phyloP scores from a whole-genome alignment of 257 asterid genomes.

The Asclepias syriaca region DNA sequence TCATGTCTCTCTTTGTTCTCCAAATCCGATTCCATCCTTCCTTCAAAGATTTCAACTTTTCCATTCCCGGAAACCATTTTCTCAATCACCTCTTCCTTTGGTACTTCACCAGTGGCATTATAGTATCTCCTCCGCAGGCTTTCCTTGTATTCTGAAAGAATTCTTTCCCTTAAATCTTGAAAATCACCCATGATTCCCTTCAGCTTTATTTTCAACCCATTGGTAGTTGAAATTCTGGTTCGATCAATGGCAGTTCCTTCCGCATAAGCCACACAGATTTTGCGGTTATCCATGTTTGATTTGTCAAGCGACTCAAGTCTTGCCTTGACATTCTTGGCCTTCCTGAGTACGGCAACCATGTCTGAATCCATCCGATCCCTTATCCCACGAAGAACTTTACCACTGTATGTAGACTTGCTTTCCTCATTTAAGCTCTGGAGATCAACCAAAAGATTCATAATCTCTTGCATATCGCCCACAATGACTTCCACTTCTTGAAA shows the following conservation, averaged over 20 bases:
- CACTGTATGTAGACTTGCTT: constrained; percentile 55
- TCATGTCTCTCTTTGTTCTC: constrained; percentile 72
- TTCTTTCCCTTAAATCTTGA: constrained; percentile 53
- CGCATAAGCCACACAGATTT: constrained; percentile 26
- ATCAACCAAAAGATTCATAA: constrained; percentile 57
- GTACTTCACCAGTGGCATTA: constrained; percentile 52
- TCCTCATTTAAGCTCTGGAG: constrained; percentile 58
- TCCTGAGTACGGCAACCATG: constrained; percentile 62
- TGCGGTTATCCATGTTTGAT: constrained; percentile 46
- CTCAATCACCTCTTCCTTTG: constrained; percentile 61
- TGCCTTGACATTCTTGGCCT: constrained; percentile 53
- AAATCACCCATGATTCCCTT: constrained; percentile 70
- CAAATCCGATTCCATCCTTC: constrained; percentile 27
- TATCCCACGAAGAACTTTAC: constrained; percentile 66
- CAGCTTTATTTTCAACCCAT: constrained; percentile 56
- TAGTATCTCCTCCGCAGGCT: constrained; percentile 61
- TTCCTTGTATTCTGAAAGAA: constrained; percentile 59
- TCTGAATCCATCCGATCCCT: constrained; percentile 77
- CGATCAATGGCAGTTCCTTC: constrained; percentile 72
- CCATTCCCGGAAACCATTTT: constrained; percentile 52
- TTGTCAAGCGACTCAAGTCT: constrained; percentile 53
- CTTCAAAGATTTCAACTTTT: constrained; percentile 34
- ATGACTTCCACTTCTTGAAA: constrained; percentile 53
- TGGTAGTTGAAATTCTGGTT: constrained; percentile 51
- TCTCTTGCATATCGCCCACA: constrained; percentile 51